These are phyloP conservation scores for Penicillium oxalicum DNA, from an alignment of 2,329 filamentous ascomycete genomes.

Conservation along the genomic window DNA sequence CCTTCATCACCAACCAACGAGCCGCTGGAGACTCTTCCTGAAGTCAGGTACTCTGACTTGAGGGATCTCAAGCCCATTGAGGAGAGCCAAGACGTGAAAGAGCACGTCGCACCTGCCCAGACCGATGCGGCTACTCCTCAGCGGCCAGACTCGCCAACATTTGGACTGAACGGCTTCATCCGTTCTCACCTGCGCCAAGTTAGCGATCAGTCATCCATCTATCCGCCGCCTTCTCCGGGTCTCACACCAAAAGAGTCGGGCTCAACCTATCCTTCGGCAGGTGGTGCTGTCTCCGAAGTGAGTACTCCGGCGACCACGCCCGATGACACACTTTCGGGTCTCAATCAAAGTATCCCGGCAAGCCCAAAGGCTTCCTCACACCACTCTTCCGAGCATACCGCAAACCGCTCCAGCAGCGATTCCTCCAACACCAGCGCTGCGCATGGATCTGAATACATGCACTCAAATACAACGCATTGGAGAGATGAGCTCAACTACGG, in stretches of 20 bases:
- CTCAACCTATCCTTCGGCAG: not conserved
- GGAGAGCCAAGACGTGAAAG: slow-evolving; percentile 26
- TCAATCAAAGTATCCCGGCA: not conserved
- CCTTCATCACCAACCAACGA: slow-evolving; percentile 26
- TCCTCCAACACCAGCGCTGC: slow-evolving; percentile 8
- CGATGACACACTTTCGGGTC: not conserved
- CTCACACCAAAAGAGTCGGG: slow-evolving; percentile 28
- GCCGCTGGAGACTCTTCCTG: slow-evolving; percentile 27
- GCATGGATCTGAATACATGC: not conserved
- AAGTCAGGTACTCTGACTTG: slow-evolving; percentile 35
- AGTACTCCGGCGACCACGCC: not conserved
- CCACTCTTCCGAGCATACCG: slow-evolving; percentile 8
- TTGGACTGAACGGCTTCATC: slow-evolving; percentile 64
- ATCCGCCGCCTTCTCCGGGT: slow-evolving; percentile 46
- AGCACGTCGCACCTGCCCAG: slow-evolving; percentile 4
- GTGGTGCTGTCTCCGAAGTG: slow-evolving; percentile 3
- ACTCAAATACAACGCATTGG: slow-evolving; percentile 34
- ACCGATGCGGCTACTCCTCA: slow-evolving; percentile 16
- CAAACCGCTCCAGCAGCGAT: slow-evolving; percentile 12
- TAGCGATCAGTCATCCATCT: slow-evolving; percentile 77
- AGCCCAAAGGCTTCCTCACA: slow-evolving; percentile 10
- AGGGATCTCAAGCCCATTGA: slow-evolving; percentile 38
- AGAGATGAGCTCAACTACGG: slow-evolving; percentile 43
- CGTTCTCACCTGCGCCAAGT: slow-evolving; percentile 75
- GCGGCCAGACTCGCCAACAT: slow-evolving; percentile 66